Percentiles rank a stretch among this genome's conserved stretches.
Evolutionary conservation across 139 green algal species (phyloP).

Genomic region (Ulvella scutata): DNA sequence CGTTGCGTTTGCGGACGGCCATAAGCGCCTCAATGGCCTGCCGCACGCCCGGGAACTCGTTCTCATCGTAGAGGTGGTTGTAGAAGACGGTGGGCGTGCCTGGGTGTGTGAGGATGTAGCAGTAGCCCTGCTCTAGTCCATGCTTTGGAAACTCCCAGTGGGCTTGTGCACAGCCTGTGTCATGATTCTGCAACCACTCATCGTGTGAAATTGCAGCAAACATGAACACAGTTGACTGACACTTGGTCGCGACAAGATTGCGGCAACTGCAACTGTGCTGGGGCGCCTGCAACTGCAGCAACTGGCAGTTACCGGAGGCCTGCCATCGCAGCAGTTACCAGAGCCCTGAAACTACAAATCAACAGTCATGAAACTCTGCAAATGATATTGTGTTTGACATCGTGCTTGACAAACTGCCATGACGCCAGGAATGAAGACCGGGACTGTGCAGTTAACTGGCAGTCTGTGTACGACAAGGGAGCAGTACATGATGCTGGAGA

Average conservation of each 20-base stretch:
- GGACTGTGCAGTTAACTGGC: background rate
- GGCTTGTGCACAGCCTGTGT: slow-evolving; percentile 44
- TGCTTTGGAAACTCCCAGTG: slow-evolving; percentile 66
- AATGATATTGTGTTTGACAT: too few species aligned
- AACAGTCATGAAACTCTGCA: too few species aligned
- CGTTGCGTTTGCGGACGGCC: slow-evolving; percentile 23
- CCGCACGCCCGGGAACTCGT: background rate
- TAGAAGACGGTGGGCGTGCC: slow-evolving; percentile 53
- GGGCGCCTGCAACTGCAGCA: background rate
- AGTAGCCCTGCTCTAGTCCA: slow-evolving; percentile 57
- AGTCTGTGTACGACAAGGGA: too few species aligned
- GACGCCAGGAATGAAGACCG: slow-evolving; percentile 3
- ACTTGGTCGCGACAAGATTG: background rate
- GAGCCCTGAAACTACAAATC: too few species aligned
- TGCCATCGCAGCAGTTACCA: background rate
- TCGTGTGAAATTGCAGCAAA: background rate
- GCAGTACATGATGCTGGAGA: background rate
- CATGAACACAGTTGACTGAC: background rate
- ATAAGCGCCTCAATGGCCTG: slow-evolving; percentile 13
- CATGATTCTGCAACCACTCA: slow-evolving; percentile 52
- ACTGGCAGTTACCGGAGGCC: background rate
- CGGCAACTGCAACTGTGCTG: background rate
- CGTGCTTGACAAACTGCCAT: slow-evolving; percentile 79
- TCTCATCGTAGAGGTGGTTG: slow-evolving; percentile 55
- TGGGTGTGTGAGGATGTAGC: slow-evolving; percentile 91